phyloP scores from a whole-genome alignment of 805 yeast genomes.

The Candida xyloterini region DNA sequence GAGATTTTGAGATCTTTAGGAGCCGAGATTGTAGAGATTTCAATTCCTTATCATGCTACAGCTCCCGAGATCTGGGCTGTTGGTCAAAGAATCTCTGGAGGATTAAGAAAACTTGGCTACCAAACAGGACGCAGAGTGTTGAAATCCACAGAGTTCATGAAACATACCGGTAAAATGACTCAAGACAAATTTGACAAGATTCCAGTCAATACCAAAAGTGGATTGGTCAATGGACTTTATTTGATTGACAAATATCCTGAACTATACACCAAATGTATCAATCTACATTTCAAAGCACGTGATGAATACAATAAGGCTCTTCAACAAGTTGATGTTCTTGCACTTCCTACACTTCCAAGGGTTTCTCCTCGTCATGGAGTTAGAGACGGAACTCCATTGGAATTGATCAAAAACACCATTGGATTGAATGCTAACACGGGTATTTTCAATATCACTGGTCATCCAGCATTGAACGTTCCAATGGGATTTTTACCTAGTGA shows the following conservation, averaged over 20 bases:
- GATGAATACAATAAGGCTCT: conserved; percentile 33
- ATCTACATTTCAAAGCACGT: conserved; percentile 32
- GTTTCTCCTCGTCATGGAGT: conserved; percentile 30
- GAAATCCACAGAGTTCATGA: conserved; percentile 18
- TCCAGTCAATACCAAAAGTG: conserved; percentile 23
- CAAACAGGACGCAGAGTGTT: conserved; percentile 25
- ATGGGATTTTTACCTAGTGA: conserved; percentile 31
- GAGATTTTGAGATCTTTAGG: conserved; percentile 31
- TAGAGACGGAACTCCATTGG: conserved; percentile 26
- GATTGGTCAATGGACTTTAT: conserved; percentile 32
- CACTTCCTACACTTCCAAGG: conserved; percentile 33
- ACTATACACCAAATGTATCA: conserved; percentile 33
- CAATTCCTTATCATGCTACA: conserved; percentile 35
- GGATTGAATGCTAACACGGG: conserved; percentile 38
- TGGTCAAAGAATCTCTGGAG: conserved; percentile 28
- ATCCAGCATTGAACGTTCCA: conserved; percentile 37
- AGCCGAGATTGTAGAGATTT: conserved; percentile 34
- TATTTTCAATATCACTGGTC: conserved; percentile 37
- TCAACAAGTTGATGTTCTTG: conserved; percentile 32
- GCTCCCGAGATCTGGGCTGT: conserved; percentile 40
- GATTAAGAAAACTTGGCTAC: conserved; percentile 14
- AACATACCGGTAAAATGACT: conserved; percentile 18
- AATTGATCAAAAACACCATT: conserved; percentile 27
- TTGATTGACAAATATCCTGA: conserved; percentile 33
- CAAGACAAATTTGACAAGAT: conserved; percentile 22